Evolutionary conservation across 1,139 yeast species (phyloP).

Genomic region (Pneumocystis oryctolagi): DNA sequence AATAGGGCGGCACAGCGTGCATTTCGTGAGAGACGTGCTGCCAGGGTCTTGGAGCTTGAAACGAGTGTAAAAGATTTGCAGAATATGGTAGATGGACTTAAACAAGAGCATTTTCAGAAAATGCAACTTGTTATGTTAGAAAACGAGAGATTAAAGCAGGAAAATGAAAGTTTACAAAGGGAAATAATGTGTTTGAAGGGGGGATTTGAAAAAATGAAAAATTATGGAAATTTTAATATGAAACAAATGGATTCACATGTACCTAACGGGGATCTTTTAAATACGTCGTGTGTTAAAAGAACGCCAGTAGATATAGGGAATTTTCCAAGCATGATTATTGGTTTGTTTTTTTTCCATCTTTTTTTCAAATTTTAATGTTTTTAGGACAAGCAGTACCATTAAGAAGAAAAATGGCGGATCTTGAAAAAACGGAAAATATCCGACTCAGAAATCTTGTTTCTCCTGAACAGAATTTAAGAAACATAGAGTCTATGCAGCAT

Average conservation of each 20-base stretch:
- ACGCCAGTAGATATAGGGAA: background rate
- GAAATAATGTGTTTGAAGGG: slow-evolving; percentile 16
- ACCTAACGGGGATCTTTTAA: background rate
- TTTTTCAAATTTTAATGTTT: background rate
- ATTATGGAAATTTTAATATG: slow-evolving; percentile 9
- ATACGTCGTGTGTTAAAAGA: background rate
- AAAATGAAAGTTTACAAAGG: slow-evolving; percentile 24
- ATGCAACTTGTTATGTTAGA: slow-evolving; percentile 14
- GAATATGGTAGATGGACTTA: slow-evolving; percentile 40
- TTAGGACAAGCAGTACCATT: slow-evolving; percentile 9
- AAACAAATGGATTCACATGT: background rate
- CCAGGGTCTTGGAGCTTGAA: slow-evolving; percentile 38
- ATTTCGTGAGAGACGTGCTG: slow-evolving; percentile 68
- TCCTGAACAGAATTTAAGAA: background rate
- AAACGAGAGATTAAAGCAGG: slow-evolving; percentile 24
- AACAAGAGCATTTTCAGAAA: slow-evolving; percentile 5
- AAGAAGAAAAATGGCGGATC: background rate
- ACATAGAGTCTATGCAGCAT: background rate
- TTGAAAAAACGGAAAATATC: background rate
- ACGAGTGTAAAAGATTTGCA: background rate
- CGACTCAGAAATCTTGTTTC: background rate
- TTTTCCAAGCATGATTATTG: background rate
- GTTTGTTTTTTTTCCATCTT: background rate
- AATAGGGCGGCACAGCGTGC: slow-evolving; percentile 93
- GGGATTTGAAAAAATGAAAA: slow-evolving; percentile 14